phyloP scores from a whole-genome alignment of 2,329 filamentous ascomycete species.

The Tolypocladium ophioglossoides region DNA sequence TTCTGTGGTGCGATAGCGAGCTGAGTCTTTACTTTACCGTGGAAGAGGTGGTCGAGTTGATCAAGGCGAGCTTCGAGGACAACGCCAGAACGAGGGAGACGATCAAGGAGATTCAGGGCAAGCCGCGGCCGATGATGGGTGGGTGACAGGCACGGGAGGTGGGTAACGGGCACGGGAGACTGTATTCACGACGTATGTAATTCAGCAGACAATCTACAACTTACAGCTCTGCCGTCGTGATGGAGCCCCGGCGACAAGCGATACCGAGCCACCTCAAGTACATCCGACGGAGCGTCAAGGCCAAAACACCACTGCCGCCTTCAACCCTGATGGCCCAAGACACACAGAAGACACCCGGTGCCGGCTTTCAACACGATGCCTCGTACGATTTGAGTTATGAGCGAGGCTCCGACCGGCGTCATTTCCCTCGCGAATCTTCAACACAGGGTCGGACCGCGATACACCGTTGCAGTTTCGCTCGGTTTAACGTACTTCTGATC shows the following conservation, averaged over 20 bases:
- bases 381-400: not conserved
- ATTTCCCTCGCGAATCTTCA: not conserved
- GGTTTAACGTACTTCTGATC: not conserved
- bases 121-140: slow-evolving; percentile 29
- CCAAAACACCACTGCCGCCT: not conserved
- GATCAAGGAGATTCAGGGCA: slow-evolving; percentile 45
- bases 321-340: not conserved
- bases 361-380: too few relatives aligned
- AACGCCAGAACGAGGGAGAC: slow-evolving; percentile 48
- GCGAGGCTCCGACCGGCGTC: not conserved
- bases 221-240: not conserved
- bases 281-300: not conserved
- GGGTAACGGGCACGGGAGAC: not conserved
- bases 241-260: not conserved
- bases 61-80: slow-evolving; percentile 53
- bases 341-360: not conserved
- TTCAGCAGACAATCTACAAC: not conserved
- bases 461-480: not conserved
- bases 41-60: slow-evolving; percentile 51
- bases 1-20: slow-evolving; percentile 55
- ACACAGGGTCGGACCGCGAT: not conserved
- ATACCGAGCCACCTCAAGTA: not conserved
- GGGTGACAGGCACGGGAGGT: not conserved
- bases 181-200: not conserved
- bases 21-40: slow-evolving; percentile 52